Percentiles rank a stretch among this genome's conserved stretches.
phyloP scores from a whole-genome alignment of 1,284 basidiomycete genomes.

The Trametes pubescens region DNA sequence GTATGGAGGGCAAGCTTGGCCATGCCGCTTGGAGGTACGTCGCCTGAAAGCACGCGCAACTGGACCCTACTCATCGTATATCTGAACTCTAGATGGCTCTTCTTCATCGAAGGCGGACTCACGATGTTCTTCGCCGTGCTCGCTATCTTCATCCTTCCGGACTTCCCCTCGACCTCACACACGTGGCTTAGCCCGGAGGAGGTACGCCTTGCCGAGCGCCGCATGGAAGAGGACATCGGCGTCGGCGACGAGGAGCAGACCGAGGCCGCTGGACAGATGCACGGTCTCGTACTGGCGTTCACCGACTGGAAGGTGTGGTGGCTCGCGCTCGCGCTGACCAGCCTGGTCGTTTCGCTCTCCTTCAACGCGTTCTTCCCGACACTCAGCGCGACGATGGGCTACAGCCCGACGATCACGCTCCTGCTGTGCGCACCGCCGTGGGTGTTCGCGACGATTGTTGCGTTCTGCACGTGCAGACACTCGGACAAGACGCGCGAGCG shows the following conservation, averaged over 20 bases:
- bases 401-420: constrained; percentile 67
- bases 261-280: constrained; percentile 44
- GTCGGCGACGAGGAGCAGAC: constrained; percentile 53
- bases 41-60: background rate
- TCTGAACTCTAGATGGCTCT: constrained; percentile 65
- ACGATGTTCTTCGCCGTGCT: constrained; percentile 69
- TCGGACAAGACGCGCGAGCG: constrained; percentile 69
- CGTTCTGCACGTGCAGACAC: constrained; percentile 62
- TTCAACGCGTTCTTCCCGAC: constrained; percentile 84
- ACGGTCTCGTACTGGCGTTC: constrained; percentile 65
- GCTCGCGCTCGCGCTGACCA: constrained; percentile 64
- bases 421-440: constrained; percentile 83
- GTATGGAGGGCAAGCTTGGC: constrained; percentile 76
- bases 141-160: constrained; percentile 77
- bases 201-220: constrained; percentile 67
- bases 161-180: constrained; percentile 69
- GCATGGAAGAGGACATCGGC: constrained; percentile 78
- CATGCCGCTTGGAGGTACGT: constrained; percentile 76
- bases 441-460: constrained; percentile 68
- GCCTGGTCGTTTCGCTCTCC: constrained; percentile 66
- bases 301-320: constrained; percentile 81
- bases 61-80: background rate
- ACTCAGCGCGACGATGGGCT: constrained; percentile 73
- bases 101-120: constrained; percentile 77
- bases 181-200: constrained; percentile 71